phyloP scores from a whole-genome alignment of 305 asterid genomes.

The Fraxinus albicans region DNA sequence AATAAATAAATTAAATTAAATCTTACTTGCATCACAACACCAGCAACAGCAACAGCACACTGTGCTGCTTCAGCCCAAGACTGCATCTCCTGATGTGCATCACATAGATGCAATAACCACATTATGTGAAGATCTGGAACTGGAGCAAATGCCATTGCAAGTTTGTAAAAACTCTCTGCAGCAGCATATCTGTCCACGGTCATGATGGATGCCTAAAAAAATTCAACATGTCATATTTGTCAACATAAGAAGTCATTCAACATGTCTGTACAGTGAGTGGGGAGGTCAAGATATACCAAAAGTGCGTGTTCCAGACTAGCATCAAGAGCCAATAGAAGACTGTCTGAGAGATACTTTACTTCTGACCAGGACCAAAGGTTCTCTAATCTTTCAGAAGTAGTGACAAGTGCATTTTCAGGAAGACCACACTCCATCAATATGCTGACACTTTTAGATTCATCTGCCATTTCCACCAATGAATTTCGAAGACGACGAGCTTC shows the following conservation, averaged over 20 bases:
- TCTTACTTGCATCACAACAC: slow-evolving; percentile 94
- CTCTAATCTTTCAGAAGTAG: slow-evolving; percentile 49
- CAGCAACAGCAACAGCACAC: slow-evolving; percentile 99
- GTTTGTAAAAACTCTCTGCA: slow-evolving; percentile 96
- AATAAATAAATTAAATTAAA: neutral
- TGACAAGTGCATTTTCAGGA: slow-evolving; percentile 61
- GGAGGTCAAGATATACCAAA: slow-evolving; percentile 55
- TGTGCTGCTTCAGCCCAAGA: slow-evolving; percentile 99
- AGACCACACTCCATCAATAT: slow-evolving; percentile 71
- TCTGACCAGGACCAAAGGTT: slow-evolving; percentile 83
- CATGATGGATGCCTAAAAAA: slow-evolving; percentile 83
- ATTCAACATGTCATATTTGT: slow-evolving; percentile 10
- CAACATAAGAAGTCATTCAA: slow-evolving; percentile 5
- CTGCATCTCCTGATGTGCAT: slow-evolving; percentile 99
- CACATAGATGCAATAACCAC: slow-evolving; percentile 98
- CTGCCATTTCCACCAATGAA: slow-evolving; percentile 83
- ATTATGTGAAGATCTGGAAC: slow-evolving; percentile 99
- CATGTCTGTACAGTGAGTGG: slow-evolving; percentile 24
- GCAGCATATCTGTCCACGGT: slow-evolving; percentile 92
- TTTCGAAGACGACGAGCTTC: slow-evolving; percentile 92
- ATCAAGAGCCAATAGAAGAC: slow-evolving; percentile 95
- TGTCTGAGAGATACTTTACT: slow-evolving; percentile 70
- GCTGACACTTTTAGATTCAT: slow-evolving; percentile 63
- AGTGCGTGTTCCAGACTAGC: slow-evolving; percentile 98
- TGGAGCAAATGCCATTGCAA: slow-evolving; percentile 98